A percentile compares a stretch with the other conserved stretches of the same genome.
Evolutionary conservation across 768 basidiomycete species (phyloP).

Genomic region (Russula virescens): DNA sequence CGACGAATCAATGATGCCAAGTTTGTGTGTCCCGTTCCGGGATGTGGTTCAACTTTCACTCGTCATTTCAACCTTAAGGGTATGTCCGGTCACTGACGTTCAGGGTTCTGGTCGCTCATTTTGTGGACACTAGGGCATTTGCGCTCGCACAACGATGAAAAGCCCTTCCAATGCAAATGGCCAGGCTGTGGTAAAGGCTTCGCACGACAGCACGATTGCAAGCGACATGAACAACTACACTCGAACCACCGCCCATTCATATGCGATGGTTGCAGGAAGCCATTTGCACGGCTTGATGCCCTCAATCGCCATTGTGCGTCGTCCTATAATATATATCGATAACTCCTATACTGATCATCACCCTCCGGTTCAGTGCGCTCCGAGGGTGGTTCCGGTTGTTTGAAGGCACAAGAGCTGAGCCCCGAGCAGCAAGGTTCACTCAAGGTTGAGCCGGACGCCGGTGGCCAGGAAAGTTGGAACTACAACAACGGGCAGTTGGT

Average conservation of each 20-base stretch:
- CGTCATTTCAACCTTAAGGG: constrained; percentile 91
- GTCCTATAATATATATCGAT: neutral
- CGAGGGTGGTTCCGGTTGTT: constrained; percentile 77
- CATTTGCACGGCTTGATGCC: constrained; percentile 93
- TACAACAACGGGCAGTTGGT: neutral
- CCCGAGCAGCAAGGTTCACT: constrained; percentile 7
- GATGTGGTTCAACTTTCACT: constrained; percentile 96
- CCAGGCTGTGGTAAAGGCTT: constrained; percentile 94
- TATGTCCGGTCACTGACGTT: constrained; percentile 31
- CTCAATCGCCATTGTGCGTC: constrained; percentile 81
- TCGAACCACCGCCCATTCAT: constrained; percentile 88
- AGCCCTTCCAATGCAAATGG: constrained; percentile 93
- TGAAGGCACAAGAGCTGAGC: constrained; percentile 36
- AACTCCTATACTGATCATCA: neutral
- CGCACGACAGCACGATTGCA: constrained; percentile 93
- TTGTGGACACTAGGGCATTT: constrained; percentile 60
- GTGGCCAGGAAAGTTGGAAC: constrained; percentile 6
- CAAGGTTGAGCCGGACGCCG: constrained; percentile 7
- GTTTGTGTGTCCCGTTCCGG: constrained; percentile 88
- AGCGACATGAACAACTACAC: constrained; percentile 92
- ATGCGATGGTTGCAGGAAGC: constrained; percentile 89
- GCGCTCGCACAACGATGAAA: constrained; percentile 90
- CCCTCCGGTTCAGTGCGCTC: constrained; percentile 51
- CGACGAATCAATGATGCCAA: constrained; percentile 85
- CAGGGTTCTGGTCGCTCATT: neutral